Conservation (phyloP, 148 eudicot species). For the Cornus controversa region DNA sequence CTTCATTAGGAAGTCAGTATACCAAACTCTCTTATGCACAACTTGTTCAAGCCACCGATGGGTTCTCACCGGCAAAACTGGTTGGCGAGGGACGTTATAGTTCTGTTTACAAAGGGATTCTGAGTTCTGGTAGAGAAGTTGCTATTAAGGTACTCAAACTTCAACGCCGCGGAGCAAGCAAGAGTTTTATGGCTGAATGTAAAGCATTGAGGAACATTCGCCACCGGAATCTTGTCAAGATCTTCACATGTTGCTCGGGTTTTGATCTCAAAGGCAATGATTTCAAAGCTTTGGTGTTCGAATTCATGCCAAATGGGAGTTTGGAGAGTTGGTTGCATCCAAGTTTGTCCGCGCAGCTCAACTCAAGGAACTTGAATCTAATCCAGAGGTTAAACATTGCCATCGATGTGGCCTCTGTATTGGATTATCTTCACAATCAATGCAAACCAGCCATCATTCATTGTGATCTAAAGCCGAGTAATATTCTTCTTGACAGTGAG, state of each 20-base stretch:
- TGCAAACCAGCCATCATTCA: not conserved
- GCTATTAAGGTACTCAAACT: constrained; percentile 31
- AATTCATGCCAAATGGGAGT: constrained; percentile 31
- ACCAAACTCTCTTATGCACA: constrained; percentile 19
- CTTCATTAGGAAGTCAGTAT: no score
- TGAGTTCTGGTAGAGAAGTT: constrained; percentile 1
- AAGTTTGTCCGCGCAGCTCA: no score
- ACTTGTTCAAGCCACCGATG: constrained; percentile 23
- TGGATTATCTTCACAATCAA: constrained; percentile 10
- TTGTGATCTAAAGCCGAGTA: constrained; percentile 15
- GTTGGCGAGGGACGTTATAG: constrained; percentile 22
- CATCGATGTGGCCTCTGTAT: constrained; percentile 6
- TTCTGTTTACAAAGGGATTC: constrained; percentile 20
- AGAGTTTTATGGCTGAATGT: constrained; percentile 35
- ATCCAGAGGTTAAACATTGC: constrained; percentile 21
- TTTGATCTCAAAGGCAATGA: constrained; percentile 23
- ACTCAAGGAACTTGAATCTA: constrained; percentile 8
- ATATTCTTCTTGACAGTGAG: constrained; percentile 7
- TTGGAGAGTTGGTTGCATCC: constrained; percentile 27
- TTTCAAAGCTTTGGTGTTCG: constrained; percentile 32
- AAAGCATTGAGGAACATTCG: constrained; percentile 25
- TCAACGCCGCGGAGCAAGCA: constrained; percentile 12
- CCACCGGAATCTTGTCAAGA: constrained; percentile 26
- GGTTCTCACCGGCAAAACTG: constrained; percentile 17
- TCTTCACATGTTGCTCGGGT: constrained; percentile 31